Base-by-base conservation (phyloP, 192 early-diverging fungal species). In the Coemansia biformis region DNA sequence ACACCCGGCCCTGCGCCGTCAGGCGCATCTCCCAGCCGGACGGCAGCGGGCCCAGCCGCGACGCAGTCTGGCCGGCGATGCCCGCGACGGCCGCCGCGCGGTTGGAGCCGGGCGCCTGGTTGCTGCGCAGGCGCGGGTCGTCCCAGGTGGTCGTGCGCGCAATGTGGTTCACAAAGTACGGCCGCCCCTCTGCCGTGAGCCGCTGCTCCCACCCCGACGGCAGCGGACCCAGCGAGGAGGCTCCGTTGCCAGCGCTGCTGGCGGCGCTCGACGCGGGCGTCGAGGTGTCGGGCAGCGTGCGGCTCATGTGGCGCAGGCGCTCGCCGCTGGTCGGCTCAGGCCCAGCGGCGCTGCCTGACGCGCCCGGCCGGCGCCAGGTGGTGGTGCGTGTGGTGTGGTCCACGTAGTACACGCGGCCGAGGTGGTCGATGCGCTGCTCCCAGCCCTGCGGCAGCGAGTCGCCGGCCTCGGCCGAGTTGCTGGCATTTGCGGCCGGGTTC, bases 11-110 rank as follows among this genome's bases (percentile, higher is more conserved):
- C 15, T 90, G 94, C 51, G 85, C 86, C 9, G 93, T 99, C 39
- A 92, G 78, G 14, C 94, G 83, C 94, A 99, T 97, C 60, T 99
- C 96, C 96, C 96, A 99, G 16, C 94, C 94, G 30, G 87, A 88
- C 13, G 96, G 96, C 51, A 99, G 67, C 37, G 93, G 87, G 0
- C 95, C 95, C 6, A 98, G 70, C 14, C 59, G 64, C 55, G 60
- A 63, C n/a, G 65, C 76, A 10, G 59, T 73, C 48, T 66, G 66
- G 12, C 59, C 59, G 15, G 74, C 74, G 26, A 65, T 61, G 29
- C 50, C 58, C n/a, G 66, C 57, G 2, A 69, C 66, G 1, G 65
- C 66, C 5, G 62, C 56, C 8, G 62, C 67, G 29, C 63, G 62
- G 62, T 60, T 63, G 43, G 49, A 38, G 46, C 30, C 59, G 24